A percentile compares a stretch with the other conserved stretches of the same genome.
Evolutionary conservation across 495 filamentous ascomycete genomes (phyloP).

Genomic region (Penicillium bovifimosum): DNA sequence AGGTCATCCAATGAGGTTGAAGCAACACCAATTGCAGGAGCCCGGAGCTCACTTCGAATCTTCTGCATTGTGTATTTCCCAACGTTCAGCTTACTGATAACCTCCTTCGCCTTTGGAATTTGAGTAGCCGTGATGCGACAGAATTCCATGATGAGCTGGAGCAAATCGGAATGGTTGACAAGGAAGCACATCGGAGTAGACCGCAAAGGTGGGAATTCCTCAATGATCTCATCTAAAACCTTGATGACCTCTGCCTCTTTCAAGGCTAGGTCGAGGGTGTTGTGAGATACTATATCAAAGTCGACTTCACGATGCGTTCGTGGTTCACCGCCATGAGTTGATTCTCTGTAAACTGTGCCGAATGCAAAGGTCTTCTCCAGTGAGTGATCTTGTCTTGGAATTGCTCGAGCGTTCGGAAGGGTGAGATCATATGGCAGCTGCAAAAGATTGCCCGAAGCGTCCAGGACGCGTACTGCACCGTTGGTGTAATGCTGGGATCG

Average conservation of each 20-base stretch:
- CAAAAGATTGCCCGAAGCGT: constrained; percentile 74
- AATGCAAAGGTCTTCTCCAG: constrained; percentile 80
- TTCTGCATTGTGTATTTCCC: constrained; percentile 78
- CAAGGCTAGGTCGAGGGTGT: constrained; percentile 74
- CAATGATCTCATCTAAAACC: constrained; percentile 84
- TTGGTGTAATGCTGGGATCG: constrained; percentile 71
- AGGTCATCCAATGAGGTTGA: constrained; percentile 90
- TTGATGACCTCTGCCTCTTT: constrained; percentile 95
- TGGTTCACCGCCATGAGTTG: constrained; percentile 69
- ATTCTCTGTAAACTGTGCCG: constrained; percentile 82
- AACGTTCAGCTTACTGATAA: constrained; percentile 82
- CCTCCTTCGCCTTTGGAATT: constrained; percentile 69
- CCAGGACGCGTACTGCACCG: constrained; percentile 69
- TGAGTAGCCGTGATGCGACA: constrained; percentile 69
- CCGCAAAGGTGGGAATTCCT: constrained; percentile 69
- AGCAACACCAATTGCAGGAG: constrained; percentile 72
- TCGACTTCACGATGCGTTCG: constrained; percentile 82
- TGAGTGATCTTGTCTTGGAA: constrained; percentile 66
- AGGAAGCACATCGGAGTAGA: constrained; percentile 80
- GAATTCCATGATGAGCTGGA: constrained; percentile 80
- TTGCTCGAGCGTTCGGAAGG: constrained; percentile 75
- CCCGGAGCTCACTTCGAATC: constrained; percentile 75
- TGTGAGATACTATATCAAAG: constrained; percentile 84
- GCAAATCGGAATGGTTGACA: constrained; percentile 80
- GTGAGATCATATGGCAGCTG: constrained; percentile 91